Percentiles rank a stretch among this genome's conserved stretches.
Conservation (phyloP, 2,329 filamentous ascomycete genomes). For the Colletotrichum sansevieriae region DNA sequence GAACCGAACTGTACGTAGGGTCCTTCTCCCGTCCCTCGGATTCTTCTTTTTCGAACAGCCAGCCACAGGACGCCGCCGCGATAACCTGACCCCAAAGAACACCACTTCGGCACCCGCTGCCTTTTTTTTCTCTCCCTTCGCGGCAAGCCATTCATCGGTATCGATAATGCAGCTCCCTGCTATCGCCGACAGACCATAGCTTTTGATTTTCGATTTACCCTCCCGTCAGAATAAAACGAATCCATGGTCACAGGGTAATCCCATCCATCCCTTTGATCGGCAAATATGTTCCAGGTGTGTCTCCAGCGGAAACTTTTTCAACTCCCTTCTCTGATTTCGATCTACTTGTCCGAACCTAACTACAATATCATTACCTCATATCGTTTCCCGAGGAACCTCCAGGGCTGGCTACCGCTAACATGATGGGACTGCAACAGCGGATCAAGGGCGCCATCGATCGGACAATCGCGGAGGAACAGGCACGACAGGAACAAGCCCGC, state of each 20-base stretch:
- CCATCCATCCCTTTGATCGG: conserved; percentile 39
- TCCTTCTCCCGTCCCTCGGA: conserved; percentile 10
- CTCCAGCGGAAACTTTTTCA: conserved; percentile 30
- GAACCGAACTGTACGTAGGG: conserved; percentile 11
- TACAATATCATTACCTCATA: neutral
- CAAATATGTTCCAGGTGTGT: conserved; percentile 47
- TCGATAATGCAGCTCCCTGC: conserved; percentile 35
- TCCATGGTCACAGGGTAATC: conserved; percentile 41
- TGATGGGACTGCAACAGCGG: conserved; percentile 64
- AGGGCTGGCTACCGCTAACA: neutral
- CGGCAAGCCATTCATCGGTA: neutral
- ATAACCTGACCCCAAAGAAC: neutral
- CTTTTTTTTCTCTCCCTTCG: neutral
- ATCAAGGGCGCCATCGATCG: conserved; percentile 88
- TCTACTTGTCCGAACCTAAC: conserved; percentile 11
- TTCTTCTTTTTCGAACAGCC: neutral
- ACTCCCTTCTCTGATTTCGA: neutral
- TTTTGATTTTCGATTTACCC: conserved; percentile 13
- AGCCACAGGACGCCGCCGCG: neutral
- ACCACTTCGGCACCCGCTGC: neutral
- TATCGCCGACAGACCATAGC: conserved; percentile 29
- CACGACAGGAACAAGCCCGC: conserved; percentile 71
- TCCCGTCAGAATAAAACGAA: conserved; percentile 13
- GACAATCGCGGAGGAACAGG: conserved; percentile 92
- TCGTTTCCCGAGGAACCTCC: neutral